Base-by-base conservation (phyloP, 176 grass and related monocot species). In the Eragrostis curvula region DNA sequence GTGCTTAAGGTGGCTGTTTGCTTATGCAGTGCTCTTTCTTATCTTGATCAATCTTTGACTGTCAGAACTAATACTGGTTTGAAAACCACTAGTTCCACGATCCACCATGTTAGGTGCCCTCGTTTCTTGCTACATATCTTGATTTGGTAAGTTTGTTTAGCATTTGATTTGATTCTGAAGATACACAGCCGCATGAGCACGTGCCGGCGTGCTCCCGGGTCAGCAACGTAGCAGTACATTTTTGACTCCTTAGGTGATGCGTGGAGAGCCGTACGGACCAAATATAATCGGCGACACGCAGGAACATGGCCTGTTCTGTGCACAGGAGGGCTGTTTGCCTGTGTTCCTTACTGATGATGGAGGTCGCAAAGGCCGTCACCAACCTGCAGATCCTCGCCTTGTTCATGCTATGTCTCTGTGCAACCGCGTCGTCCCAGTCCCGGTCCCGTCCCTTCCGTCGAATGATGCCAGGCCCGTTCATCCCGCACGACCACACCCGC, bases 401-500 rank as follows among this genome's bases (percentile, higher is more conserved):
- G 43, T 32, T 49, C 12, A 44, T 47, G 55, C 29, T 81, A 21
- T 43, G 44, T 63, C 87, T 85, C 25, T 50, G 21, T 30, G 51
- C 52, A 25, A 9, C 73, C 20, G 8, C 81, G 29, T 59, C 66
- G 8, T 29, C 23, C 5, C 18, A 55, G 52, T 55, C 52, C 17
- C 52, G 52, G 52, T 8, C 20, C 60, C 60, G 27, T 27, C 27
- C 10, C 3, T 29, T 15, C 12, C 60, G 27, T 30, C 10, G 27
- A 5, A 9, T 61, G 24, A 61, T 61, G 60, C 60, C 59, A 1
- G 81, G 83, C 16, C 70, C 77, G 24, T 73, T 42, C 28, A 68
- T 70, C 20, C 77, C 84, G 13, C 87, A 85, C 9, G 62, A 66
- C n/a, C 62, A 92, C 52, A 44, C 6, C 56, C 87, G 76, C 7